Evolutionary conservation across 371 early-diverging fungal species (phyloP).

Genomic region (Choanephora cucurbitarum): DNA sequence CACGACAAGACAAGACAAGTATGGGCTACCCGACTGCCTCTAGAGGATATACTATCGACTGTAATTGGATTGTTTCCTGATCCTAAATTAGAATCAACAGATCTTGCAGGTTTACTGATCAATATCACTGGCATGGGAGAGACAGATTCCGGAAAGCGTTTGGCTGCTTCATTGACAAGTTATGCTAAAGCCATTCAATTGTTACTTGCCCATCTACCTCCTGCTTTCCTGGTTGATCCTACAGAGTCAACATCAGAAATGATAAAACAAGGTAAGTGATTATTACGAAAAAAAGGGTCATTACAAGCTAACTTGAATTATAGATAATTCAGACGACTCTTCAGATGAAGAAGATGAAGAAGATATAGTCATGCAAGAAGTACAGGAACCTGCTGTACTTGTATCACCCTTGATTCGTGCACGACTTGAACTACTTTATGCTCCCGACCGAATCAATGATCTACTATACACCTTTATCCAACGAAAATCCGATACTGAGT

Average conservation of each 20-base stretch:
- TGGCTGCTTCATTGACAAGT: constrained; percentile 13
- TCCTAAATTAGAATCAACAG: constrained; percentile 10
- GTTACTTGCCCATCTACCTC: constrained; percentile 27
- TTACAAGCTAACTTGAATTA: too few species aligned
- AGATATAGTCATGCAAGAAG: constrained; percentile 34
- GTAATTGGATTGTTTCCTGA: constrained; percentile 1
- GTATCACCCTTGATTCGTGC: constrained; percentile 42
- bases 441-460: constrained; percentile 45
- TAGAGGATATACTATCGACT: constrained; percentile 16
- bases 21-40: constrained; percentile 9
- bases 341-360: constrained; percentile 50
- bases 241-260: neutral
- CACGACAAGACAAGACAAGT: neutral
- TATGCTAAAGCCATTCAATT: constrained; percentile 32
- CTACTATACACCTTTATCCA: constrained; percentile 44
- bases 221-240: constrained; percentile 26
- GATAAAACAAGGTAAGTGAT: constrained; percentile 9
- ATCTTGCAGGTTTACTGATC: constrained; percentile 32
- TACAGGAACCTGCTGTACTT: constrained; percentile 2
- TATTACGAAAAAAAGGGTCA: too few species aligned
- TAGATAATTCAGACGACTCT: constrained; percentile 14
- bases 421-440: constrained; percentile 51
- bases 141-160: constrained; percentile 15
- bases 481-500: constrained; percentile 16
- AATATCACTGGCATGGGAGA: constrained; percentile 35